Evolutionary conservation across 495 filamentous ascomycete species (phyloP), one percentile per base, ranked within the genome.

Genomic region (Aspergillus affinis): DNA sequence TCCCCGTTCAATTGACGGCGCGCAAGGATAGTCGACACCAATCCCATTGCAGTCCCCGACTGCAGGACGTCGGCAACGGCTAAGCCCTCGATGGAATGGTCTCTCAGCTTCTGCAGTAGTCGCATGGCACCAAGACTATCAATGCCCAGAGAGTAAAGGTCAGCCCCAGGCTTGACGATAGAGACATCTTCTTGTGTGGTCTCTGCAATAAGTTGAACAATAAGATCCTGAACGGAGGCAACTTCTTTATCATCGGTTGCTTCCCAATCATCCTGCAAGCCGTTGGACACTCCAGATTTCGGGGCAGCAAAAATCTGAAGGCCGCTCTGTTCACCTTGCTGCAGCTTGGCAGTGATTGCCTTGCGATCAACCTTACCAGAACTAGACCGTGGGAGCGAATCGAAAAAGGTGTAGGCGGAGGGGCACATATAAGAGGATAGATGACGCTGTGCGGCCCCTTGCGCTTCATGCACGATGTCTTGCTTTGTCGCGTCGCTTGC

Each of bases 41-140:
- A 65, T 53, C 6, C 69, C 59, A 57, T 76, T 75, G 59, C 61
- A 4, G 67, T 67, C 7, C 57, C 60, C 4, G 65, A 56, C n/a
- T 55, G 64, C 50, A 70, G 48, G 9, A 70, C 58, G 49, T 70
- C 67, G 8, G 59, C 59, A 12, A 67, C 61, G 20, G 48, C 86
- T 63, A 46, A 62, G 50, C 2, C 77, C 64, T 60, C 41, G 27
- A 66, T 55, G 8, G 60, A 53, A 49, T 67, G 59, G 21, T 67
- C 65, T 41, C 62, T 51, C 6, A 72, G 32, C 26, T 58, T 62
- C 45, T 72, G 65, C 13, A 82, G 62, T 21, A 94, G 72, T 13
- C 83, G 81, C 48, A 91, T 84, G 8, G 87, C 86, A 0, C 87
- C 87, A 12, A 94, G 87, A 0, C 89, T 92, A 67, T 93, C 90